Evolutionary conservation across 176 grass and related monocot species (phyloP).

Genomic region (Avena insularis): DNA sequence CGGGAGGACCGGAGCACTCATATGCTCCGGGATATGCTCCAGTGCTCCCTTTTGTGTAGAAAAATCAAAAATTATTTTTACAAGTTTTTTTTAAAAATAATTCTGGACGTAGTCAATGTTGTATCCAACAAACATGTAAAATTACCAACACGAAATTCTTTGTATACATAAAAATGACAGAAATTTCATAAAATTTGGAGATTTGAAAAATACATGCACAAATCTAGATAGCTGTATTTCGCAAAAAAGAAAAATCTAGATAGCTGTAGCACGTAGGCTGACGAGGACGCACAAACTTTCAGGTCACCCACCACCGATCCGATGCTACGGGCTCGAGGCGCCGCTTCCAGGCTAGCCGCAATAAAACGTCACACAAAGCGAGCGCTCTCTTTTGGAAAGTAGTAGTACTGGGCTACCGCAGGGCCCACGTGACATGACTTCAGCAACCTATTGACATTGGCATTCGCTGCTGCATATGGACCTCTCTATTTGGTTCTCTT

Average conservation of each 20-base stretch:
- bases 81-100: too few relatives aligned
- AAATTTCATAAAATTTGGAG: too few relatives aligned
- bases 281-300: neutral
- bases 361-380: neutral
- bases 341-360: slow-evolving; percentile 53
- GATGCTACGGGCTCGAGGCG: slow-evolving; percentile 48
- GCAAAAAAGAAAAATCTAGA: too few relatives aligned
- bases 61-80: too few relatives aligned
- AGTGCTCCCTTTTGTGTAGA: too few relatives aligned
- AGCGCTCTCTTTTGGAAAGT: slow-evolving; percentile 12
- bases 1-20: neutral
- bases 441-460: neutral
- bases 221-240: too few relatives aligned
- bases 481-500: slow-evolving; percentile 9
- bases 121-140: too few relatives aligned
- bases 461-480: slow-evolving; percentile 16
- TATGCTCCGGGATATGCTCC: slow-evolving; percentile 37
- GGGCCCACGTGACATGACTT: neutral
- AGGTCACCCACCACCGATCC: neutral
- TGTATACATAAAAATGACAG: too few relatives aligned
- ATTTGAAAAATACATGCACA: too few relatives aligned
- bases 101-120: too few relatives aligned
- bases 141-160: too few relatives aligned
- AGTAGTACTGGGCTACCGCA: slow-evolving; percentile 2
- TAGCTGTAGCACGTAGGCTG: neutral